A percentile compares a stretch with the other conserved stretches of the same genome.
Evolutionary conservation across 768 basidiomycete genomes (phyloP).

Genomic region (Dictyophora rubrovolvata): DNA sequence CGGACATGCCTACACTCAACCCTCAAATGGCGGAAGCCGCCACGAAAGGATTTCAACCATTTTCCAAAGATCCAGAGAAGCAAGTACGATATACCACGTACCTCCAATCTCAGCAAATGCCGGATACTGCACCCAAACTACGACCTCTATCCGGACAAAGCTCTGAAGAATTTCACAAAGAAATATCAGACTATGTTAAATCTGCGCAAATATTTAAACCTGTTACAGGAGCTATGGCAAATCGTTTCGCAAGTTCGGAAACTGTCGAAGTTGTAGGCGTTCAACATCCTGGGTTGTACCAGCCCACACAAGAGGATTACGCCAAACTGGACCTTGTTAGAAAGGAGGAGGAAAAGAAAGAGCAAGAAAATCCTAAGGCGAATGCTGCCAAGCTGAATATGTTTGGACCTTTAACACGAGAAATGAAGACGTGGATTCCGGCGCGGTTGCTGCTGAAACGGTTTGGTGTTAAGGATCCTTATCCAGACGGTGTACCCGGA

Average conservation of each 20-base stretch:
- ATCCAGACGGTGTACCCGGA: conserved; percentile 36
- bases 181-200: conserved; percentile 79
- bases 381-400: conserved; percentile 79
- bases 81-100: conserved; percentile 82
- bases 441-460: conserved; percentile 83
- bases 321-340: conserved; percentile 32
- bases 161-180: conserved; percentile 64
- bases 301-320: conserved; percentile 28
- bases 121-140: conserved; percentile 28
- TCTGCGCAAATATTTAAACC: conserved; percentile 88
- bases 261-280: conserved; percentile 58
- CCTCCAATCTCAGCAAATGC: conserved; percentile 55
- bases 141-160: conserved; percentile 47
- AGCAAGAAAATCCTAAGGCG: conserved; percentile 65
- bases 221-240: conserved; percentile 84
- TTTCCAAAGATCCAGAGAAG: conserved; percentile 61
- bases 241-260: conserved; percentile 79
- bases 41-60: conserved; percentile 83
- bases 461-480: conserved; percentile 85
- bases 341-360: conserved; percentile 33
- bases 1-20: conserved; percentile 52
- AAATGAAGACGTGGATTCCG: conserved; percentile 67
- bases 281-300: conserved; percentile 58
- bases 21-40: conserved; percentile 81
- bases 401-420: conserved; percentile 83